Base-by-base conservation (phyloP, 306 rosid genomes). In the Vigna radiata region DNA sequence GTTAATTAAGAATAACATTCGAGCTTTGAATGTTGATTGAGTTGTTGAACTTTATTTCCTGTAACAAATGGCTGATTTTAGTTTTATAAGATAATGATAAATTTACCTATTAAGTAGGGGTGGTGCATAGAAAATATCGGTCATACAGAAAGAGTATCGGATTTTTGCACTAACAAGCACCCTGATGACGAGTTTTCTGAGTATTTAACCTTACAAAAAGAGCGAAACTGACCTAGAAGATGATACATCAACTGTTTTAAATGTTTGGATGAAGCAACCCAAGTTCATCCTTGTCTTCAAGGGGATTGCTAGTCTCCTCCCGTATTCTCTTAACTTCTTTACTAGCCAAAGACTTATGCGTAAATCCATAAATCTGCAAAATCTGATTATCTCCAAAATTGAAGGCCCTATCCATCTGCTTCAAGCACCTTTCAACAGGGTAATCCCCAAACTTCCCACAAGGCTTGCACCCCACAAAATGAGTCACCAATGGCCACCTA, bases 391-490 rank as follows among this genome's bases (percentile, higher is more conserved):
- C 98, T 7, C 96, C 98, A 65, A 93, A 91, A 65, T 93, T 91
- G 55, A 61, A 93, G 15, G 98, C 98, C 46, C 98, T 76, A 15
- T 93, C 98, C 98, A 93, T 93, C 37, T 91, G 97, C 83, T 78
- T 93, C 89, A 93, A 36, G 73, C 97, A 93, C 73, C 93, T 83
- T 79, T 91, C 96, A 18, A 93, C 93, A 1, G 97, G 90, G 64
- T 93, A 91, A 79, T 93, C 98, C 27, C 98, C 98, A 19, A 91
- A 89, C 68, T 91, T 93, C 72, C 93, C 98, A 63, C 98, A 93
- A 15, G 98, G 98, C 78, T 93, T 93, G 73, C 98, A 93, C 27
- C 98, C 98, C 55, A 93, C 98, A 43, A 93, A 93, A 69, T 93
- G 98, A 19, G 98, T 93, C 77, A 93, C 98, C 69, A 93, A 82